Evolutionary conservation across 805 yeast genomes (phyloP).

Genomic region (Sugiyamaella boreocaroliniensis): DNA sequence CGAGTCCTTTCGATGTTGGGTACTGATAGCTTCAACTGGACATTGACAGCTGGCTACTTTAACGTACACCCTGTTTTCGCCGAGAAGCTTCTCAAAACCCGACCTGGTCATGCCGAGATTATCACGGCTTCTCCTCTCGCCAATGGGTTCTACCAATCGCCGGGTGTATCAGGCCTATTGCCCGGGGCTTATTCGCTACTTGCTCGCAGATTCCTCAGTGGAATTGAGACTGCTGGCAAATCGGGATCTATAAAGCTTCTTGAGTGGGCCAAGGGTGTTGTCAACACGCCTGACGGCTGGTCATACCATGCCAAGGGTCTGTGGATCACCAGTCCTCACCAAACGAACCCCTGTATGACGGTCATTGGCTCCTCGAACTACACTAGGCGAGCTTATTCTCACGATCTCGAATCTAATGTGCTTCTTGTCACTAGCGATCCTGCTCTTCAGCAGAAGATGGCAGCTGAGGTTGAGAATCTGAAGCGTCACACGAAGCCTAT

Average conservation of each 20-base stretch:
- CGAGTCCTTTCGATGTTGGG: conserved; percentile 52
- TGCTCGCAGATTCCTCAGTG: conserved; percentile 59
- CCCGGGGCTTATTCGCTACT: conserved; percentile 83
- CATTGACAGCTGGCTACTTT: conserved; percentile 94
- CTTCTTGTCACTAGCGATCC: conserved; percentile 65
- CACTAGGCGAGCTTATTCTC: conserved; percentile 79
- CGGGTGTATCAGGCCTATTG: conserved; percentile 70
- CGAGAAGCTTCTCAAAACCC: conserved; percentile 47
- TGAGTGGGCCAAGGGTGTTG: conserved; percentile 87
- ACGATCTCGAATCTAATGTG: conserved; percentile 86
- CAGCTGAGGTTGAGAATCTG: conserved; percentile 56
- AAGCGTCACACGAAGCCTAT: conserved; percentile 47
- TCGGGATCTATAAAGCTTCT: conserved; percentile 48
- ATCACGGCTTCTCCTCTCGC: conserved; percentile 93
- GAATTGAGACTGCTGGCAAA: conserved; percentile 32
- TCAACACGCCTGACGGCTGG: conserved; percentile 82
- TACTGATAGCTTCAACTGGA: conserved; percentile 57
- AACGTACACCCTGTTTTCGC: conserved; percentile 77
- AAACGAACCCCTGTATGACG: conserved; percentile 59
- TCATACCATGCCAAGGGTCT: conserved; percentile 96
- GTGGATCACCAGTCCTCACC: conserved; percentile 65
- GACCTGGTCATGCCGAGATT: conserved; percentile 53
- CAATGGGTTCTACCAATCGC: conserved; percentile 82
- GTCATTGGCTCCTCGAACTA: conserved; percentile 91
- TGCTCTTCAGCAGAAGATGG: conserved; percentile 50